These are phyloP conservation scores for Botrytis galanthina DNA, from an alignment of 2,329 filamentous ascomycete genomes.

Conservation along the genomic window DNA sequence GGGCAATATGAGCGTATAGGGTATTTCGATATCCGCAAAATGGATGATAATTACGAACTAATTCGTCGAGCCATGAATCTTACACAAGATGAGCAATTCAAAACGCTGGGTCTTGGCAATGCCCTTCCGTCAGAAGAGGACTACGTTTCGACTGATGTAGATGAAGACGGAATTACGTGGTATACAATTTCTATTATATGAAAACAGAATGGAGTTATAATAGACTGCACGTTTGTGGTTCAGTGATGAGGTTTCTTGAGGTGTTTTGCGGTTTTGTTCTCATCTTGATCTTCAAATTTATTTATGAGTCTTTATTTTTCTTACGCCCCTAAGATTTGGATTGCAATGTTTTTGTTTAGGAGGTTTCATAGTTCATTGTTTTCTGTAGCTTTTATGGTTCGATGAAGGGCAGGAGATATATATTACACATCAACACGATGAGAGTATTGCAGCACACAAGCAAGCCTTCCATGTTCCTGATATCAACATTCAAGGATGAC, in stretches of 20 bases:
- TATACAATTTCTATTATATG: not conserved
- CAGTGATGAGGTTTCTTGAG: not conserved
- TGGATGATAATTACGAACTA: fast-evolving
- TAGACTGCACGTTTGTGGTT: not conserved
- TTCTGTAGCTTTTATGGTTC: not conserved
- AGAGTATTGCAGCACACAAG: not conserved
- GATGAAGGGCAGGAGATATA: not conserved
- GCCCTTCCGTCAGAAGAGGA: not conserved
- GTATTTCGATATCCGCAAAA: fast-evolving
- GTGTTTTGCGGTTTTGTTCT: not conserved
- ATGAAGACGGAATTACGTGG: not conserved
- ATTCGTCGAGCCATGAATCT: not conserved
- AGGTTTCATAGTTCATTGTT: not conserved
- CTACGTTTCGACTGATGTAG: not conserved
- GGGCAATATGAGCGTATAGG: not conserved
- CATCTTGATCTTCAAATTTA: not conserved
- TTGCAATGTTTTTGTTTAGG: fast-evolving
- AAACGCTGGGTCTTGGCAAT: not conserved
- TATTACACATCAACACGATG: fast-evolving
- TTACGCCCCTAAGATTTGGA: fast-evolving
- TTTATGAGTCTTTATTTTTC: fast-evolving
- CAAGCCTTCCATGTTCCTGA: not conserved
- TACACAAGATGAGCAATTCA: not conserved
- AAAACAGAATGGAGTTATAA: not conserved
- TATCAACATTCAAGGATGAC: not conserved